These are phyloP conservation scores for Macrophomina pseudophaseolina DNA, from an alignment of 2,329 filamentous ascomycete species.

Conservation along the genomic window DNA sequence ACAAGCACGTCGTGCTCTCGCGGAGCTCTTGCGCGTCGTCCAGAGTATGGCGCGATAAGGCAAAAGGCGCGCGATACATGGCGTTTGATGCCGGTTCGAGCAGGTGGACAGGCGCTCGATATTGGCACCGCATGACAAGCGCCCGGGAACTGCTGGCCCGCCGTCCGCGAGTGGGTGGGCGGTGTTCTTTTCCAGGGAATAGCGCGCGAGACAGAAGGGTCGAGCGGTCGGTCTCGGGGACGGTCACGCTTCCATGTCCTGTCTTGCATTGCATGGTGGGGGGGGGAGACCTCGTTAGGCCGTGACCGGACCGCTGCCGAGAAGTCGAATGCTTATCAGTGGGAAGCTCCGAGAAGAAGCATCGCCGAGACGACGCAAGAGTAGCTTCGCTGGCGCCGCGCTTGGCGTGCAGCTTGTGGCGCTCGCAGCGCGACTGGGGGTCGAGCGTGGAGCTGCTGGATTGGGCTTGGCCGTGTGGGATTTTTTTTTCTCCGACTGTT, in stretches of 20 bases:
- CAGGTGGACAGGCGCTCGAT: neutral
- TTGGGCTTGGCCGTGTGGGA: neutral
- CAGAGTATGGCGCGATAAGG: conserved; percentile 11
- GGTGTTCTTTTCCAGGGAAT: neutral
- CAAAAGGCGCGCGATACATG: neutral
- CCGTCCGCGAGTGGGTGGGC: neutral
- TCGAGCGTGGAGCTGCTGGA: neutral
- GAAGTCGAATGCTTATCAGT: conserved; percentile 6
- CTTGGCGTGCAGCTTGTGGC: neutral
- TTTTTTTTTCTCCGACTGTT: neutral
- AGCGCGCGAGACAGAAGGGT: too few species aligned
- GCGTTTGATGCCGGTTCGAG: conserved; percentile 1
- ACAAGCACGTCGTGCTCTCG: too few species aligned
- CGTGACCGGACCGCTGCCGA: neutral
- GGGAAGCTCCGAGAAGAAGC: conserved; percentile 4
- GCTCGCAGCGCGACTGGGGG: neutral
- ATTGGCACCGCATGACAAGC: neutral
- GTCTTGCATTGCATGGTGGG: too few species aligned
- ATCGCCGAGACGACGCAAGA: neutral
- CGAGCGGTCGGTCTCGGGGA: neutral
- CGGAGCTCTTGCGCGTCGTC: neutral
- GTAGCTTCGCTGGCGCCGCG: conserved; percentile 5
- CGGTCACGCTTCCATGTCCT: neutral
- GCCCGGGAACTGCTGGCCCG: neutral
- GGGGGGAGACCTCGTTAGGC: neutral